Percentiles rank a stretch among this genome's conserved stretches.
phyloP scores from a whole-genome alignment of 2,329 filamentous ascomycete species.

The Penicillium sp. region DNA sequence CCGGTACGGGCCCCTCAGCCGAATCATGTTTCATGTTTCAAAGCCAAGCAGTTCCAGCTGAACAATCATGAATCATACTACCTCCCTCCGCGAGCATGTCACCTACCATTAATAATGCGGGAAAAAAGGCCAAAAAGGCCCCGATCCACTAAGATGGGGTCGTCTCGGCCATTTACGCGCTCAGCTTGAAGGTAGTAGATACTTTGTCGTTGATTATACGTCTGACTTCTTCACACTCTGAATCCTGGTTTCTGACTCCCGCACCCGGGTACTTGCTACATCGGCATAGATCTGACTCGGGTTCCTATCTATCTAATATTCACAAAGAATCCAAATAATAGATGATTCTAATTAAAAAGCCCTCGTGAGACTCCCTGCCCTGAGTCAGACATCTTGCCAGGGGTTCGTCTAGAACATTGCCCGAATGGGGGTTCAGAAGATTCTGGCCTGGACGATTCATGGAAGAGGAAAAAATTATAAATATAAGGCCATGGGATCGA shows the following conservation, averaged over 20 bases:
- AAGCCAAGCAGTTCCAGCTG: neutral
- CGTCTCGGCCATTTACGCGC: neutral
- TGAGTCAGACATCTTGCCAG: constrained; percentile 14
- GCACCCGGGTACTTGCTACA: neutral
- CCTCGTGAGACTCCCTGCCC: constrained; percentile 1
- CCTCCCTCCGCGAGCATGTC: neutral
- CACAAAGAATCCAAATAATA: neutral
- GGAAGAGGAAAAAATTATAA: constrained; percentile 2
- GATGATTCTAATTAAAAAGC: neutral
- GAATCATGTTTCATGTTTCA: neutral
- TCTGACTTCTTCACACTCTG: neutral
- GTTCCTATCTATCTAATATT: neutral
- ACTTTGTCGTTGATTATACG: neutral
- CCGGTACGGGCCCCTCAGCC: neutral
- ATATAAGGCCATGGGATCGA: neutral
- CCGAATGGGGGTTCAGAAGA: constrained; percentile 1
- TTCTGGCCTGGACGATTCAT: constrained; percentile 11
- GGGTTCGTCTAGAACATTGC: constrained; percentile 10
- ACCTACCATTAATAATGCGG: neutral
- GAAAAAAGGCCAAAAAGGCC: neutral
- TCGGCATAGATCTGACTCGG: neutral
- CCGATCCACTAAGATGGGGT: constrained; percentile 4
- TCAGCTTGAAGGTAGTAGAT: neutral
- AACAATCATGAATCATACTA: neutral
- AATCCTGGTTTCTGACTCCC: neutral